Conservation (phyloP, 768 basidiomycete genomes). For the Suillus fuscotomentosus region DNA sequence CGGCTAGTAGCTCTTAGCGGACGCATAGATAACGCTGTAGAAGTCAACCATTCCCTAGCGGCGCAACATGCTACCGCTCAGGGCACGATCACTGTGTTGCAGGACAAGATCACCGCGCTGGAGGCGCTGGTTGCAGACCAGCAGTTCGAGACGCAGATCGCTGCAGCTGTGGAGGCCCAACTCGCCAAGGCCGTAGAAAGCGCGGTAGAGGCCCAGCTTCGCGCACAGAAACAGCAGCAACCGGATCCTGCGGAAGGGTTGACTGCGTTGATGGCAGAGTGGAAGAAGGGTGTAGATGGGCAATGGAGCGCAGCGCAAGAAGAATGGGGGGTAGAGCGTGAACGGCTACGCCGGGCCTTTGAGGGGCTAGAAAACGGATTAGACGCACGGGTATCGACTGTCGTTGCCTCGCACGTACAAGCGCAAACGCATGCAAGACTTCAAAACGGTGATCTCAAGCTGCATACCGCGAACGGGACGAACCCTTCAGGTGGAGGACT, state of each 20-base stretch:
- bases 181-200: slow-evolving; percentile 37
- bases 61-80: slow-evolving; percentile 78
- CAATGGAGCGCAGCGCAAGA: slow-evolving; percentile 77
- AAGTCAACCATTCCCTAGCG: slow-evolving; percentile 71
- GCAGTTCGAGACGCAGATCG: slow-evolving; percentile 37
- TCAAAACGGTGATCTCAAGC: slow-evolving; percentile 31
- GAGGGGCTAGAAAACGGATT: slow-evolving; percentile 79
- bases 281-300: slow-evolving; percentile 79
- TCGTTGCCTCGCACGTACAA: slow-evolving; percentile 27
- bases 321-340: slow-evolving; percentile 81
- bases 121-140: slow-evolving; percentile 63
- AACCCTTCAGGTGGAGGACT: slow-evolving; percentile 42
- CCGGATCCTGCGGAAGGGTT: slow-evolving; percentile 38
- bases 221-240: slow-evolving; percentile 1
- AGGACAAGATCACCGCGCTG: slow-evolving; percentile 65
- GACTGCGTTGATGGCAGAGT: slow-evolving; percentile 57
- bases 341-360: slow-evolving; percentile 66
- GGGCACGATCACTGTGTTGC: slow-evolving; percentile 64
- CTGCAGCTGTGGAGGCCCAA: slow-evolving; percentile 32
- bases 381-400: slow-evolving; percentile 40
- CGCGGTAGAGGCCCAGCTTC: background rate
- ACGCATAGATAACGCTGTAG: slow-evolving; percentile 76
- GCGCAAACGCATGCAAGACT: slow-evolving; percentile 36
- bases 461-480: slow-evolving; percentile 17
- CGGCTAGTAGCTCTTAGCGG: slow-evolving; percentile 61